These are phyloP conservation scores for Penicillium pancosmium DNA, from an alignment of 495 filamentous ascomycete genomes.

Conservation along the genomic window DNA sequence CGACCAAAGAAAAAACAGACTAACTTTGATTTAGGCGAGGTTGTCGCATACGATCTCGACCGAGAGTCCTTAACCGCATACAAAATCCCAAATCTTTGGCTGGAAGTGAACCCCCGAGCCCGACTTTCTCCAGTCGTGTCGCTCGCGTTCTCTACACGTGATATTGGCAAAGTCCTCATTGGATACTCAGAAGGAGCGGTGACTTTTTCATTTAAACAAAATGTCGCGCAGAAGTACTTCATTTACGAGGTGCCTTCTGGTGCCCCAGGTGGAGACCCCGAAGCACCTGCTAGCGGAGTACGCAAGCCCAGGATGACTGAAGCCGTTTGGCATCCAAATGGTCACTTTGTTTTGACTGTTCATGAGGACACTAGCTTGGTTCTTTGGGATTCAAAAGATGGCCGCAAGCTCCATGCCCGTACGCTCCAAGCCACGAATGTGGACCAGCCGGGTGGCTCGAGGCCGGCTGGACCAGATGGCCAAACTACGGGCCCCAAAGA, in stretches of 20 bases:
- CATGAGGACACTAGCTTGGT: slow-evolving; percentile 90
- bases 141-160: slow-evolving; percentile 82
- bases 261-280: slow-evolving; percentile 81
- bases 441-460: slow-evolving; percentile 59
- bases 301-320: slow-evolving; percentile 74
- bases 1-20: neutral
- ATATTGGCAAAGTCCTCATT: slow-evolving; percentile 89
- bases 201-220: slow-evolving; percentile 91
- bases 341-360: slow-evolving; percentile 83
- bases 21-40: slow-evolving; percentile 57
- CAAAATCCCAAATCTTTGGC: slow-evolving; percentile 83
- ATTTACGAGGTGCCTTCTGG: slow-evolving; percentile 80
- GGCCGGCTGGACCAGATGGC: slow-evolving; percentile 38
- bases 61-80: slow-evolving; percentile 74
- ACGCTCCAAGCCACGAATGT: slow-evolving; percentile 74
- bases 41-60: slow-evolving; percentile 89
- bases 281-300: slow-evolving; percentile 51
- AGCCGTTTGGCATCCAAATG: slow-evolving; percentile 92
- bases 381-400: slow-evolving; percentile 94
- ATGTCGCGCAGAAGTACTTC: slow-evolving; percentile 73
- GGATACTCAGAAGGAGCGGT: slow-evolving; percentile 86
- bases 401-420: slow-evolving; percentile 79
- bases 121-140: slow-evolving; percentile 66
- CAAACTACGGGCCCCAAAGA: slow-evolving; percentile 57
- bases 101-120: slow-evolving; percentile 60